phyloP scores from a whole-genome alignment of 768 basidiomycete genomes.

The Tricholoma matsutake region DNA sequence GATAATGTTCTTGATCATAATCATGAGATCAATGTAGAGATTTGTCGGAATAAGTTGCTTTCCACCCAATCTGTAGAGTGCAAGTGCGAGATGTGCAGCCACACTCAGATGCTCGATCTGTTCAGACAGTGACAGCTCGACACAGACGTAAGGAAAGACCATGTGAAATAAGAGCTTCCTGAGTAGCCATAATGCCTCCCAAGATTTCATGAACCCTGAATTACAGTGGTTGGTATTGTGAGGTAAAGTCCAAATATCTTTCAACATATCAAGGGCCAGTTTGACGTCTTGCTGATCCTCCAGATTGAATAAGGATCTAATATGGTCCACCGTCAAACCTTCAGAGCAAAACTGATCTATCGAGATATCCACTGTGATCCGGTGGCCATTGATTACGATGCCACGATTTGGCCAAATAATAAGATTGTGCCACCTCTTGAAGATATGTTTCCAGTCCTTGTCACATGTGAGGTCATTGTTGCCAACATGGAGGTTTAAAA shows the following conservation, averaged over 20 bases:
- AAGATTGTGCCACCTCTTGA: conserved; percentile 30
- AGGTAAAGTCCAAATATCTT: conserved; percentile 26
- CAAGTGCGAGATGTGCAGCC: conserved; percentile 27
- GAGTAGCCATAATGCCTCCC: conserved; percentile 20
- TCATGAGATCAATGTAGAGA: conserved; percentile 30
- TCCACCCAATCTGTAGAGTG: no score
- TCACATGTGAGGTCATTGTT: conserved; percentile 32
- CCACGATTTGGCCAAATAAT: conserved; percentile 22
- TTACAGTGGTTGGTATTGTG: no score
- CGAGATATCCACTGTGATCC: conserved; percentile 21
- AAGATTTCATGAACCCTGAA: conserved; percentile 16
- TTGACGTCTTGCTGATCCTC: conserved; percentile 31
- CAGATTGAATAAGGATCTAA: conserved; percentile 16
- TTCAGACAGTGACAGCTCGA: conserved; percentile 26
- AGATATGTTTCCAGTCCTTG: conserved; percentile 33
- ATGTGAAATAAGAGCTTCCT: conserved; percentile 26
- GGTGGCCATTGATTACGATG: conserved; percentile 19
- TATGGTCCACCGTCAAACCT: not conserved
- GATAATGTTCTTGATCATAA: no score
- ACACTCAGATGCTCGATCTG: conserved; percentile 32
- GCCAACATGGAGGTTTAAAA: conserved; percentile 27
- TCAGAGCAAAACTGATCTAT: conserved; percentile 19
- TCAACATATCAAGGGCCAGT: conserved; percentile 22
- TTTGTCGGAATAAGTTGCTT: conserved; percentile 6
- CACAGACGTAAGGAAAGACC: conserved; percentile 27